Evolutionary conservation across 768 basidiomycete genomes (phyloP), one percentile per base, ranked within the genome.

Genomic region (Pleurotus cornucopiae): DNA sequence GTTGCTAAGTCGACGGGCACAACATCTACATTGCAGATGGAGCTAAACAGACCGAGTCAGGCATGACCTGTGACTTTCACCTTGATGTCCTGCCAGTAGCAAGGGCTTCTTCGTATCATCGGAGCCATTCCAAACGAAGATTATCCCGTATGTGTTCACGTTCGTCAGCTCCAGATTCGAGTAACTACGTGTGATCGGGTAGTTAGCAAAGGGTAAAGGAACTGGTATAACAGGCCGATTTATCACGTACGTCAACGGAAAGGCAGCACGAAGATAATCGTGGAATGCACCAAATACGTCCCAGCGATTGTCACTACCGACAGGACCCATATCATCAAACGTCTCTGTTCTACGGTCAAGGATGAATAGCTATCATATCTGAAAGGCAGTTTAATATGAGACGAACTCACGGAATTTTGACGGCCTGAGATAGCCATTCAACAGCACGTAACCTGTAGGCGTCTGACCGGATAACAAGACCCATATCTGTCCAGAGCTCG

Each of bases 81-180:
- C 86, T 74, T 86, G 85, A 64, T 88, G 86, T 1, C 79, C 85
- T 11, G 80, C 77, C 39, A 88, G 67, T 12, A 92, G 71, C 14
- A 91, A 61, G 0, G 91, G 90, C 65, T 89, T 88, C n/a, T 89
- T 73, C 0, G 73, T 69, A 7, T 66, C 57, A 60, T 89, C 75
- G 3, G 79, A 76, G 2, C 89, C 90, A 52, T 77, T 71, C 89
- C 89, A 91, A 48, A 82, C 79, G 64, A 81, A 88, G 4, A 89
- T 66, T n/a, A 91, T 73, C 0, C 82, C 90, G 61, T 88, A 89
- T 0, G 82, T 88, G 66, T 91, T 91, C 61, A 94, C 82, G 61
- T 82, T 85, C 9, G 83, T 84, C 58, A 88, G 74, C 23, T 75
- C 64, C 41, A 91, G 73, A 7, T 68, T 77, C 14, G 73, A 47